Evolutionary conservation across 2,329 filamentous ascomycete species (phyloP).

Genomic region (Cadophora sp.): DNA sequence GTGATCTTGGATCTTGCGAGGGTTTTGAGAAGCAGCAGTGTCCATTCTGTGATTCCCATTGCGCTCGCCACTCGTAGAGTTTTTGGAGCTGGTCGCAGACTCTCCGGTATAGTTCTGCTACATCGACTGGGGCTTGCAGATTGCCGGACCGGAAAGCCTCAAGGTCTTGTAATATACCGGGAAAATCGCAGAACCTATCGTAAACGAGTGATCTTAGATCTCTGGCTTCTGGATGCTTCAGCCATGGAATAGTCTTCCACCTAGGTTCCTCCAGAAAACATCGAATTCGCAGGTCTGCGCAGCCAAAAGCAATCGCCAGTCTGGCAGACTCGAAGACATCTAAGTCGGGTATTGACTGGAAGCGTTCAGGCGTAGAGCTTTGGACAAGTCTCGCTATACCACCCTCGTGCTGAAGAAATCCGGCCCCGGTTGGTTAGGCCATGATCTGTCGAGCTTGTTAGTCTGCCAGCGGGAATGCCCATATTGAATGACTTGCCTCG

Average conservation of each 20-base stretch:
- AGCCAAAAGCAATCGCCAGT: constrained; percentile 20
- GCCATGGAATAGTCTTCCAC: constrained; percentile 28
- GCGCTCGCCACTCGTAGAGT: constrained; percentile 9
- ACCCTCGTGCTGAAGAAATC: constrained; percentile 27
- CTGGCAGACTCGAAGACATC: constrained; percentile 23
- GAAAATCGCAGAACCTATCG: constrained; percentile 21
- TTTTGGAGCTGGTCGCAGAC: background rate
- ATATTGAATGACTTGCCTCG: constrained; percentile 8
- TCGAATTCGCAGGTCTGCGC: constrained; percentile 24
- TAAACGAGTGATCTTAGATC: constrained; percentile 18
- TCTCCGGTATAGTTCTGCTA: background rate
- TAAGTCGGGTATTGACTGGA: constrained; percentile 25
- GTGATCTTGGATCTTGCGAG: constrained; percentile 19
- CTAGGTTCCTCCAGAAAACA: constrained; percentile 27
- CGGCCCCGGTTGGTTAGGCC: constrained; percentile 23
- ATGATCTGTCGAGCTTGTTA: constrained; percentile 21
- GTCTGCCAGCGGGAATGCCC: background rate
- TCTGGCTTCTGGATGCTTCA: constrained; percentile 27
- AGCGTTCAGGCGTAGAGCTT: constrained; percentile 23
- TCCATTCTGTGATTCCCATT: constrained; percentile 22
- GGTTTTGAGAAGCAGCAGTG: constrained; percentile 16
- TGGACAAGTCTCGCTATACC: constrained; percentile 27
- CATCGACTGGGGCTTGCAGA: background rate
- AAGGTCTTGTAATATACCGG: constrained; percentile 27
- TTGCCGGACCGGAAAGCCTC: constrained; percentile 21